Conservation (phyloP, 352 stramenopile species). For the Labyrinthula sp. region DNA sequence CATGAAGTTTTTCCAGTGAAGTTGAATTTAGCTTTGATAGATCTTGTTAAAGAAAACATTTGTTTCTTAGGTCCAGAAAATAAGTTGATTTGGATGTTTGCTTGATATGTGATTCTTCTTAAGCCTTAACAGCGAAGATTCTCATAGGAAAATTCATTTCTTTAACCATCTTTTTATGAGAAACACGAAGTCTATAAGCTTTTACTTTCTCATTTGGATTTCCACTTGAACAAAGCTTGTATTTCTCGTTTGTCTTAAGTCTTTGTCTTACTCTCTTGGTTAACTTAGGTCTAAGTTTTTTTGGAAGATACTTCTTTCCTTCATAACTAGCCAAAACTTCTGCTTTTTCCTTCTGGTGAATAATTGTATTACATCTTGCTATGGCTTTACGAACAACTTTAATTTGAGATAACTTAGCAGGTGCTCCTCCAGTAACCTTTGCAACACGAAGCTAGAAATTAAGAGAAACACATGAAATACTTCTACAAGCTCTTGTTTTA, state of each 20-base stretch:
- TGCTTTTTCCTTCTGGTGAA: slow-evolving; percentile 97
- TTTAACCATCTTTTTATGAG: slow-evolving; percentile 72
- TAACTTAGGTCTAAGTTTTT: slow-evolving; percentile 94
- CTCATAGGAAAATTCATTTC: slow-evolving; percentile 88
- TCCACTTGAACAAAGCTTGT: slow-evolving; percentile 70
- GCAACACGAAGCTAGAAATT: slow-evolving; percentile 85
- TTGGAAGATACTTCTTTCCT: slow-evolving; percentile 84
- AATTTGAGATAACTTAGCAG: slow-evolving; percentile 98
- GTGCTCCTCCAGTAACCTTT: slow-evolving; percentile 92
- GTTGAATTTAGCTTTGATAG: too few species aligned
- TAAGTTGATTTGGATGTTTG: too few species aligned
- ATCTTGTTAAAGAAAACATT: too few species aligned
- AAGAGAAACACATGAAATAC: slow-evolving; percentile 37
- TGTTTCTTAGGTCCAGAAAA: too few species aligned
- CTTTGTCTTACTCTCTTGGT: slow-evolving; percentile 87
- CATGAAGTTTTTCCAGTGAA: too few species aligned
- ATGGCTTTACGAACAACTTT: slow-evolving; percentile 95
- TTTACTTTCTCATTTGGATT: slow-evolving; percentile 33
- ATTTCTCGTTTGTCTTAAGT: slow-evolving; percentile 78
- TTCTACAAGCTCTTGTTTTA: slow-evolving; percentile 92
- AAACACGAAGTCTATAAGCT: slow-evolving; percentile 36
- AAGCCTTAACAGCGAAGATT: slow-evolving; percentile 88
- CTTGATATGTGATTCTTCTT: too few species aligned
- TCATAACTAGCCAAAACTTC: slow-evolving; percentile 47
- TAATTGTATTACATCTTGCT: slow-evolving; percentile 91